Evolutionary conservation across 2,329 filamentous ascomycete genomes (phyloP), one percentile per base, ranked within the genome.

Genomic region (Paraphaeosphaeria minitans): DNA sequence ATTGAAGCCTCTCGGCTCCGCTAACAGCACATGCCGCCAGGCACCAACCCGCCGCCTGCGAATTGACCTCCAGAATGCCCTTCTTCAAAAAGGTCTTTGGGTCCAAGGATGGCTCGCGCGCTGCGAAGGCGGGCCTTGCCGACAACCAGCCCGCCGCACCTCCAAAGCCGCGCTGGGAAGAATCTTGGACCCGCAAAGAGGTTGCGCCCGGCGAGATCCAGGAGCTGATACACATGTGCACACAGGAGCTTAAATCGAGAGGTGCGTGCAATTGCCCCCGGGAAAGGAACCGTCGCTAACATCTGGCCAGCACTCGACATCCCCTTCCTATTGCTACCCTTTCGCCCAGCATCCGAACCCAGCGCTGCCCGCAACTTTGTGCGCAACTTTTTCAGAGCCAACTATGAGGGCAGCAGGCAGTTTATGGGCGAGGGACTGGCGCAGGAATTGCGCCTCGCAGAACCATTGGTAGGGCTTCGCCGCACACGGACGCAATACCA

Each of bases 301-400:
- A 60, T 53, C 66, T n/a, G 53, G 27, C 33, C 77, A 96, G 93
- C 89, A 66, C 88, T 98, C 70, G 89, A 97, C 75, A 88, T 90
- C 60, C 95, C 95, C 0, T 98, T 99, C 77, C 85, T 98, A 29
- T 88, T 99, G 9, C 85, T 99, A 4, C 95, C 95, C 13, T 99
- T 97, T 79, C 90, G 95, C 69, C 95, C 94, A 22, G 92, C 91
- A 29, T 95, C 93, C 63, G 93, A 99, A 75, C 90, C 94, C 45
- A 95, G 91, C 62, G 91, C 92, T 53, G 93, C 96, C 61, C 91
- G 93, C 75, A 94, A 90, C 22, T 98, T 98, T 70, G 85, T 99
- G 69, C 89, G 92, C 72, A 93, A 94, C 79, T 98, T 92, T 79
- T 99, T 97, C 81, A 90, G 90, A 72, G 83, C 86, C 58, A 81